Percentiles rank a stretch among this genome's conserved stretches.
Conservation (phyloP, 1,284 basidiomycete genomes). For the Apiotrichum mycotoxinovorans region DNA sequence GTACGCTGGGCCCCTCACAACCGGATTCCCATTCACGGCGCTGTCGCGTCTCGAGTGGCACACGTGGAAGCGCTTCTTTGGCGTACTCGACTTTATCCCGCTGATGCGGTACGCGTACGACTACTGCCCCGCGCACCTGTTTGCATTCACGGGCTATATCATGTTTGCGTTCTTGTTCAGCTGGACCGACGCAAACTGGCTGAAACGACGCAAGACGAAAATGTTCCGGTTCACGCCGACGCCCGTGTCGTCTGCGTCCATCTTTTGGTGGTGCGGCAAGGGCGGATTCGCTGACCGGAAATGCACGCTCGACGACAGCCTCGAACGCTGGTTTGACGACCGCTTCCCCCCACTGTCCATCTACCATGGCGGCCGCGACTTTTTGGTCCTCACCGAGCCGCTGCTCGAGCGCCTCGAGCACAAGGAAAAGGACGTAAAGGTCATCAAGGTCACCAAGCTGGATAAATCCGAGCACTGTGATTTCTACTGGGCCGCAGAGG, state of each 20-base stretch:
- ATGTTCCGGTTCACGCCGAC: slow-evolving; percentile 65
- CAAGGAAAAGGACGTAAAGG: slow-evolving; percentile 54
- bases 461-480: slow-evolving; percentile 55
- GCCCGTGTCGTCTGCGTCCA: slow-evolving; percentile 56
- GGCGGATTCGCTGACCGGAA: slow-evolving; percentile 59
- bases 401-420: slow-evolving; percentile 53
- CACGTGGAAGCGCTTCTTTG: slow-evolving; percentile 59
- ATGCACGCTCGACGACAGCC: slow-evolving; percentile 56
- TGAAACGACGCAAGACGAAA: slow-evolving; percentile 57
- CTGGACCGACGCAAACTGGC: slow-evolving; percentile 64
- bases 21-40: slow-evolving; percentile 58
- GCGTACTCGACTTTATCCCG: slow-evolving; percentile 61
- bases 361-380: slow-evolving; percentile 57
- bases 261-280: slow-evolving; percentile 62
- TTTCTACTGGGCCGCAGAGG: slow-evolving; percentile 58
- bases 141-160: slow-evolving; percentile 49
- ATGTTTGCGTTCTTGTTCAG: slow-evolving; percentile 61
- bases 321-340: slow-evolving; percentile 57
- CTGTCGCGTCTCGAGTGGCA: slow-evolving; percentile 57
- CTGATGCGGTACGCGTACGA: slow-evolving; percentile 61
- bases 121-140: slow-evolving; percentile 54
- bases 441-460: slow-evolving; percentile 56
- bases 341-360: slow-evolving; percentile 59
- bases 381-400: slow-evolving; percentile 54
- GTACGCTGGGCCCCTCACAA: slow-evolving; percentile 59